Evolutionary conservation across 1,139 yeast genomes (phyloP).

Genomic region (Barnettozyma hawaiiensis): DNA sequence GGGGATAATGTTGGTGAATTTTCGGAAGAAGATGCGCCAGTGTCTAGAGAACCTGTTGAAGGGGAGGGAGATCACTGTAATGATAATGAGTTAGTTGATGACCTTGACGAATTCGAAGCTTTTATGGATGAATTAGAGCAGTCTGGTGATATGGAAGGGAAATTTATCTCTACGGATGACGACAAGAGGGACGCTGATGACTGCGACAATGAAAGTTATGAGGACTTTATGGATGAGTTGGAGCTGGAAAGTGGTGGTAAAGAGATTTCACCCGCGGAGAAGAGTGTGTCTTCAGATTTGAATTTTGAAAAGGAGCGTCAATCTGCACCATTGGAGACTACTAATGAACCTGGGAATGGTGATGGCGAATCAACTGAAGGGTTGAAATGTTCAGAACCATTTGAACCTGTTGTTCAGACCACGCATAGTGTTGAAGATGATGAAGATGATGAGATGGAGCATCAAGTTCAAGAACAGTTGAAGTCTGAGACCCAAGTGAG

Average conservation of each 20-base stretch:
- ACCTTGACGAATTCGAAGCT: conserved; percentile 13
- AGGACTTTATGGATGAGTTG: neutral
- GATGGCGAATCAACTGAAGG: neutral
- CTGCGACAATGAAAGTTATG: neutral
- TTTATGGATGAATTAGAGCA: conserved; percentile 12
- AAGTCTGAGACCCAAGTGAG: conserved; percentile 4
- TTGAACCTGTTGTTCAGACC: neutral
- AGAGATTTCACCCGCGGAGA: neutral
- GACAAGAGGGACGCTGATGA: neutral
- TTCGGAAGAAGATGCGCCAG: conserved; percentile 3
- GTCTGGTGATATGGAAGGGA: neutral
- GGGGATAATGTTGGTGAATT: neutral
- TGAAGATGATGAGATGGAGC: conserved; percentile 21
- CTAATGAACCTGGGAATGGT: neutral
- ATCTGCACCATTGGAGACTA: neutral
- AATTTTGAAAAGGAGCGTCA: neutral
- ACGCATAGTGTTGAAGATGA: too few species aligned
- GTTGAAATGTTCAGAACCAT: neutral
- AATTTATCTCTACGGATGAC: neutral
- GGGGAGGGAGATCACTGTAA: neutral
- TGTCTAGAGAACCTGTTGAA: neutral
- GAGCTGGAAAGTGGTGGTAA: neutral
- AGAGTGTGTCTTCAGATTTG: neutral
- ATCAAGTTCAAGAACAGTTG: conserved; percentile 14
- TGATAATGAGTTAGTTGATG: neutral